Conservation (phyloP, 2,329 filamentous ascomycete genomes). For the Epichloe sp. region DNA sequence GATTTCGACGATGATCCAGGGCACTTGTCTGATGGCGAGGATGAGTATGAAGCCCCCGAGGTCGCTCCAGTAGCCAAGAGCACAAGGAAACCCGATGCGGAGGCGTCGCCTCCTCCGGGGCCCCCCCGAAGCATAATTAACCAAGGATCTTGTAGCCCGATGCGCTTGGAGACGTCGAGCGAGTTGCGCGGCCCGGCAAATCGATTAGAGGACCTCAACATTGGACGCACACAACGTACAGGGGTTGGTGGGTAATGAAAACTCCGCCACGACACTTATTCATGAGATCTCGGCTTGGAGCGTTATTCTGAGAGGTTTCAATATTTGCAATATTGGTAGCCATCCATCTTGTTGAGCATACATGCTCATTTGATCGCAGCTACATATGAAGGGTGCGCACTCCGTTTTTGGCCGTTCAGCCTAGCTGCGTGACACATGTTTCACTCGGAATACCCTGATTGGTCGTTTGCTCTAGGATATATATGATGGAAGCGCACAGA, state of each 20-base stretch:
- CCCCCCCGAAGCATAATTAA: constrained; percentile 6
- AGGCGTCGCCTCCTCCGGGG: background rate
- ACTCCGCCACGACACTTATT: background rate
- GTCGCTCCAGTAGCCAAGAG: constrained; percentile 5
- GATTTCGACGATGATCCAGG: constrained; percentile 14
- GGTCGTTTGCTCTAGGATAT: background rate
- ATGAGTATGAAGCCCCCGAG: constrained; percentile 5
- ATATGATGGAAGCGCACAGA: background rate
- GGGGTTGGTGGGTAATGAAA: constrained; percentile 13
- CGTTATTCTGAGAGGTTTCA: no score
- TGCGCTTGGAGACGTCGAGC: constrained; percentile 15
- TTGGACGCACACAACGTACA: constrained; percentile 18
- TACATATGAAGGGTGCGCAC: no score
- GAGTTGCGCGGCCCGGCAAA: constrained; percentile 16
- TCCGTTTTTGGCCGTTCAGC: no score
- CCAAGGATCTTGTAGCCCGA: constrained; percentile 14
- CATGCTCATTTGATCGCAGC: no score
- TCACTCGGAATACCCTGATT: background rate
- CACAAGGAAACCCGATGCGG: background rate
- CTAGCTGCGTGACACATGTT: background rate
- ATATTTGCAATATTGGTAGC: background rate
- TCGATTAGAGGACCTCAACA: constrained; percentile 20
- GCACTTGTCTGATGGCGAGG: constrained; percentile 18
- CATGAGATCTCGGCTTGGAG: background rate
- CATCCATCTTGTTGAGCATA: background rate